Base-by-base conservation (phyloP, 768 basidiomycete genomes). In the Boletus subparvulus region DNA sequence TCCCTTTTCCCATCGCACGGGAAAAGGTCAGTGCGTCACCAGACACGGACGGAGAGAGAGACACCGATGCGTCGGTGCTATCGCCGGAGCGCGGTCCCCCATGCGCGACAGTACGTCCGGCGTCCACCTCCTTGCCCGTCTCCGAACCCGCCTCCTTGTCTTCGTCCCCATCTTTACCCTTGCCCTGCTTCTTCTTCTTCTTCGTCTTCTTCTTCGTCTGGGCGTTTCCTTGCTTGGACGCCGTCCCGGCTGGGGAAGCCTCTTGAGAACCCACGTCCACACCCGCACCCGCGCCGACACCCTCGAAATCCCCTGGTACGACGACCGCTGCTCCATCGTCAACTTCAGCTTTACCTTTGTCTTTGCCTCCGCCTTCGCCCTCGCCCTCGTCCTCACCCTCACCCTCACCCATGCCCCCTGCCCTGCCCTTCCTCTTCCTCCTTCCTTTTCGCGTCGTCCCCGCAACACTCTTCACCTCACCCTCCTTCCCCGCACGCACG, bases 121-220 rank as follows among this genome's bases (percentile, higher is more conserved):
- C 52, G 40, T 17, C 50, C 12, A 17, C 52, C 4, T 57, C 55
- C 57, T n/a, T 68, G 17, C 33, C 60, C 55, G 50, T 50, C 50
- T 65, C 61, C 11, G 54, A 52, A 17, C 50, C 51, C 37, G 10
- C 39, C 0, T 52, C 50, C 11, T 17, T 11, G 8, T 35, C 37
- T 13, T 39, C 43, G 2, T 61, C 63, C 62, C 11, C 14, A 6
- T 49, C 40, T 4, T 41, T 16, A 3, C 21, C 44, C 41, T 35
- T 40, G 13, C 24, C 32, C 21, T 43, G 35, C 16, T 32, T 24
- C 60, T 51, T n/a, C 50, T 33, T 37, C 28, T 24, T 65, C 67
- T 36, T 63, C 71, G 78, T 80, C 61, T 71, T 75, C 69, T 79
- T 81, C 70, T 77, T 78, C 71, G 78, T 78, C 24, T 21, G 26